Base-by-base conservation (phyloP, 768 basidiomycete species). In the Amanita pseudoporphyria region DNA sequence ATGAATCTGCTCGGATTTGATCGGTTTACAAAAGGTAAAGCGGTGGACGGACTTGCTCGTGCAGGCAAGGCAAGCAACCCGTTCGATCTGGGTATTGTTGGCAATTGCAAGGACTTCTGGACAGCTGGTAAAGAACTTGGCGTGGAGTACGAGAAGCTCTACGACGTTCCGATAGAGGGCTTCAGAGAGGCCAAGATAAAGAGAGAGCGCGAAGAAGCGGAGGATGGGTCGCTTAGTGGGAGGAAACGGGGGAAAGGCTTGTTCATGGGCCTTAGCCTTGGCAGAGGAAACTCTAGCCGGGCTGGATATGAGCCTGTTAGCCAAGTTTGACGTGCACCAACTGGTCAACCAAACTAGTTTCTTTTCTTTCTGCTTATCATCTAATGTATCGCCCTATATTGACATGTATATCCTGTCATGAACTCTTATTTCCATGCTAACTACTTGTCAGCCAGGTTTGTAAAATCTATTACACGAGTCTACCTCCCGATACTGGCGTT, bases 41-140 rank as follows among this genome's bases (percentile, higher is more conserved):
- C 92, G 0, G 85, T 86, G 6, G 82, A 88, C 56, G 93, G 94
- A 19, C 81, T 98, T 49, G 78, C 82, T 42, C 72, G 82, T 21
- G 84, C 88, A 1, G 71, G 79, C 5, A 82, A 77, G 49, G 84
- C 87, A 32, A 74, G 78, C 46, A 98, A 98, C 66, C 96, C 95
- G 35, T 99, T 98, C 63, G 91, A 96, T 65, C 58, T 87, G 18
- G 94, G 94, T 2, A 40, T 85, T 13, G 66, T 77, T 16, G 71
- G 72, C 50, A 94, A 94, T 61, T 94, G 91, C 64, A 80, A 77
- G 58, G 95, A 99, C 70, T 98, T 99, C 66, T 99, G 95, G 95
- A 80, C 81, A 43, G 77, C 77, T 49, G 90, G 93, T 19, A 72
- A 73, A 52, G 87, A 90, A 64, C 68, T 95, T 21, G 90, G 89